Base-by-base conservation (phyloP, 345 rosid genomes). In the Orychophragmus violaceus region DNA sequence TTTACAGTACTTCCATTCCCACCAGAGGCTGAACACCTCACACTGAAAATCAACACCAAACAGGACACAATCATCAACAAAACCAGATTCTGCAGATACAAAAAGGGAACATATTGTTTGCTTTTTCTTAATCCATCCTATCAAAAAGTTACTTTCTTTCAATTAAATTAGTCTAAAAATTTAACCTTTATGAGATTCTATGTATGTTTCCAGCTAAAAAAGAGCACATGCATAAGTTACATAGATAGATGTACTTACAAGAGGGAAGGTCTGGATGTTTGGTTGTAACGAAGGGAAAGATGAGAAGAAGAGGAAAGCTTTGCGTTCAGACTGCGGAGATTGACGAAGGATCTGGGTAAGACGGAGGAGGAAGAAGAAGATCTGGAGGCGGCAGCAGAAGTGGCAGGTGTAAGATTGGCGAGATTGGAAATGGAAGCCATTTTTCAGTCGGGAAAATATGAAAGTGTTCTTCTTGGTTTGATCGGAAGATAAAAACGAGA, bases 401-500 rank as follows among this genome's bases (percentile, higher is more conserved):
- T 62, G 1, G 81, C 57, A 4, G 82, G 77, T 60, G 23, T 48
- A 13, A 86, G 80, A 48, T 54, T 73, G 3, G 92, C 69, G 45
- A 88, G 87, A 82, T 82, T 89, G 61, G 96, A 89, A 76, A 88
- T 77, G 80, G 96, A 83, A 10, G 96, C 88, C 97, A 93, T 84
- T 35, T 14, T 24, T 46, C 6, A 44, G 29, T 33, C 32, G 28
- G 62, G 18, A 12, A 16, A 33, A 30, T 41, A 58, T 17, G 70
- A 55, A 71, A 71, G 51, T 9, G 36, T 25, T 29, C 22, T 51
- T 49, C 39, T 22, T 67, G 68, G 68, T 59, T 60, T 66, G 68
- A 45, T 66, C 72, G 58, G 64, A 64, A 13, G 54, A 66, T 41
- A 67, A 33, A 67, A 21, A 74, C 63, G 53, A 73, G 36, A 21